phyloP scores from a whole-genome alignment of 164 flowering plant species.

The Vitis rupestris region DNA sequence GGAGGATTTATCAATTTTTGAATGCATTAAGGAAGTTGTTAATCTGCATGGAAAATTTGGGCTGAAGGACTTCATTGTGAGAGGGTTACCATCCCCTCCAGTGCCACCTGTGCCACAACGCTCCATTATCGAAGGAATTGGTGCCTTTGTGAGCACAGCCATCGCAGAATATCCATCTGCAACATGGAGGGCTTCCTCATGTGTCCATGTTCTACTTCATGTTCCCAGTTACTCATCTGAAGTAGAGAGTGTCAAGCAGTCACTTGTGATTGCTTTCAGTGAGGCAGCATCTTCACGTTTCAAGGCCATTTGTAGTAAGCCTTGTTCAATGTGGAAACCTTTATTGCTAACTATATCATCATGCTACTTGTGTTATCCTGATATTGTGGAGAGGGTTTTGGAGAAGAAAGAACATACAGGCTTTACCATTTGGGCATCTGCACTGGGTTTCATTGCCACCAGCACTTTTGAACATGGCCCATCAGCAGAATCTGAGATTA shows the following conservation, averaged over 20 bases:
- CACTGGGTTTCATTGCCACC: slow-evolving; percentile 34
- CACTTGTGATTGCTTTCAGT: slow-evolving; percentile 44
- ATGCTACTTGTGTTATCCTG: slow-evolving; percentile 64
- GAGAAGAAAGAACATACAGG: slow-evolving; percentile 48
- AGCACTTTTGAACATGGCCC: slow-evolving; percentile 39
- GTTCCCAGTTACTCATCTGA: slow-evolving; percentile 51
- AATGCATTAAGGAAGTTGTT: slow-evolving; percentile 57
- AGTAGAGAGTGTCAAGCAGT: slow-evolving; percentile 50
- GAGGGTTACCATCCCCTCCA: slow-evolving; percentile 53
- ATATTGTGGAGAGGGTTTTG: slow-evolving; percentile 45
- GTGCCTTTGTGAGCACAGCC: slow-evolving; percentile 59
- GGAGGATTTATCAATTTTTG: slow-evolving; percentile 62
- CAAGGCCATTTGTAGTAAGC: slow-evolving; percentile 42
- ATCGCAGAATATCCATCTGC: slow-evolving; percentile 68
- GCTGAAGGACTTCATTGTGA: slow-evolving; percentile 42
- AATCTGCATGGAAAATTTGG: slow-evolving; percentile 40
- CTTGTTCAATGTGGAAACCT: slow-evolving; percentile 69
- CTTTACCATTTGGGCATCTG: slow-evolving; percentile 52
- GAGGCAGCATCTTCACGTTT: slow-evolving; percentile 61
- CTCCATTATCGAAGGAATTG: slow-evolving; percentile 63
- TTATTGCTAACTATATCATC: slow-evolving; percentile 64
- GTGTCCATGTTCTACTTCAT: slow-evolving; percentile 62
- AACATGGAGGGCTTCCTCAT: slow-evolving; percentile 69
- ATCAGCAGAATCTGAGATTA: slow-evolving; percentile 52
- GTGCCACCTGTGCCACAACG: slow-evolving; percentile 63